Evolutionary conservation across 305 asterid genomes (phyloP), one percentile per base, ranked within the genome.

Genomic region (Rubia peregrina): DNA sequence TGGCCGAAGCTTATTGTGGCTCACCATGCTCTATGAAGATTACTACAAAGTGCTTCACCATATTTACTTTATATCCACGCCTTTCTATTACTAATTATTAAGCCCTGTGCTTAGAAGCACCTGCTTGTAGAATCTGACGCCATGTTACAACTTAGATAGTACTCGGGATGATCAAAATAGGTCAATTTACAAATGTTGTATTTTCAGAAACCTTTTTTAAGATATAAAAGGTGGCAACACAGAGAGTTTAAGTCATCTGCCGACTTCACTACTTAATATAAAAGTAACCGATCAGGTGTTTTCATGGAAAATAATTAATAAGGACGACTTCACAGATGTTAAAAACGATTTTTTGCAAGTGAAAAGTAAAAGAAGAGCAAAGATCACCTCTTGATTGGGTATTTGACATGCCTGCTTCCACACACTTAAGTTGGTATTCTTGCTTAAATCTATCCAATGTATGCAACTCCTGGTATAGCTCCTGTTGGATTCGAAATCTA

Each of bases 391-490:
- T 83, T 71, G 76, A 85, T 21, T 71, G 66, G 63, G 86, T 75
- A 74, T 76, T 82, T 70, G 71, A 75, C 78, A 72, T 86, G 53
- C 79, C 57, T 73, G 80, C 85, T 71, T 83, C 89, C 53, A 80
- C 67, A 64, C 81, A 85, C 82, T 80, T 85, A 19, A 13, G 83
- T 60, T 73, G 92, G 74, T 84, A 83, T 26, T 88, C 89, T 82
- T 85, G 87, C 78, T 89, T 90, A 48, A 80, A 60, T 84, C 48
- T 84, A 79, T 86, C 93, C 74, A 89, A 70, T 59, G 77, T 48
- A 56, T 86, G 87, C 83, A 86, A 82, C 80, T 84, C 90, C 77
- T 84, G 96, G 78, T 89, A 91, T 71, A 91, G 84, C 63, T 87
- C 96, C 97, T 91, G 95, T 46, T 59, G 74, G 61, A 67, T 74